Base-by-base conservation (phyloP, 2,329 filamentous ascomycete species). In the Fusarium dimerum region DNA sequence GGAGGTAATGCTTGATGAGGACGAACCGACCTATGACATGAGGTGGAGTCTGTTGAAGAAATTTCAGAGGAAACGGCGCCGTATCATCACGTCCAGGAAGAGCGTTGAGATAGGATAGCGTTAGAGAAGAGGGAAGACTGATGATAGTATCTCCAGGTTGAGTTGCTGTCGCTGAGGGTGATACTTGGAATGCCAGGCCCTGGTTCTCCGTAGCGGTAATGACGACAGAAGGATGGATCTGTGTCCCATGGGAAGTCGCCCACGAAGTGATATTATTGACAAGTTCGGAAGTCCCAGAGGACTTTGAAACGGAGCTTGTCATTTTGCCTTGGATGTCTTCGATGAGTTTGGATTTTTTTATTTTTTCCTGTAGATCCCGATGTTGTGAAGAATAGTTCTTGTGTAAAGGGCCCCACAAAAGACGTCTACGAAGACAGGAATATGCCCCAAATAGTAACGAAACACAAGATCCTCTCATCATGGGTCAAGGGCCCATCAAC, bases 21-120 rank as follows among this genome's bases (percentile, higher is more conserved):
- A 89, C 87, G 69, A 90, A 87, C 5, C 86, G 80, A 9, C 83
- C 80, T 45, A 86, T 71, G 51, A 88, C 82, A 59, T 88, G 81
- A 0, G 83, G 78, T 1, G 80, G 78, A 2, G 78, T 68, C 5
- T 65, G 62, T 1, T 74, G 61, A 43, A 87, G 68, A 58, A 89
- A 84, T 1, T 65, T 64, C 0, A 59, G 45, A 0, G 82, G 78
- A 43, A 88, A 81, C 4, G 55, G 55, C 44, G 46, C 50, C 12
- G 48, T 53, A 2, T 60, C 59, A 3, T 48, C 40, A 11, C 47
- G 43, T 1, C 52, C 50, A 11, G 71, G 62, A 8, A 81, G 63
- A 26, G 80, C 77, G 62, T 86, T 82, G 48, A 86, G 71, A 63
- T 80, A 86, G 0, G 84, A 87, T 6, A 87, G 74, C 1, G 80